phyloP scores from a whole-genome alignment of 2,329 filamentous ascomycete species.

The Stagonosporopsis cucurbitacearum region DNA sequence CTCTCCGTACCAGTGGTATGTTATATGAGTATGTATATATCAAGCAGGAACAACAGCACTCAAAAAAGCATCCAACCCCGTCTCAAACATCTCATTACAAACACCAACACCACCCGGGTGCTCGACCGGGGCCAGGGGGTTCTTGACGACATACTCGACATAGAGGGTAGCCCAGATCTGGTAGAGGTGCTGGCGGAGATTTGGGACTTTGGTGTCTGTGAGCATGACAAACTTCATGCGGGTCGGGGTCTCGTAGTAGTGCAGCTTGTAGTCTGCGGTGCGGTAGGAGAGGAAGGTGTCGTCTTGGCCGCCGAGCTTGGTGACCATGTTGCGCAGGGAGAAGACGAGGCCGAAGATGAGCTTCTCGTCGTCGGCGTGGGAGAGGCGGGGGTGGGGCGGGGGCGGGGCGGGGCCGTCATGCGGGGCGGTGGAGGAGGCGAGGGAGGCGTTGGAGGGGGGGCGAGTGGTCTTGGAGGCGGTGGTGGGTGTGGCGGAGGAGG shows the following conservation, averaged over 20 bases:
- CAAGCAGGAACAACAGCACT: no score
- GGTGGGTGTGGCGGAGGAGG: slow-evolving; percentile 31
- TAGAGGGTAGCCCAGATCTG: slow-evolving; percentile 99
- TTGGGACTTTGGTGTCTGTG: slow-evolving; percentile 86
- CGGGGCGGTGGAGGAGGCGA: slow-evolving; percentile 37
- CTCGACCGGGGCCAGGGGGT: slow-evolving; percentile 66
- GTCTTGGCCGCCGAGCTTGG: slow-evolving; percentile 91
- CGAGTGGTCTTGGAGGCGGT: slow-evolving; percentile 54
- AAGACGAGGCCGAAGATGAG: slow-evolving; percentile 97
- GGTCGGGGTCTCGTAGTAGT: slow-evolving; percentile 98
- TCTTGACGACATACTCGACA: slow-evolving; percentile 85
- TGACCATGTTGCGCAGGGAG: slow-evolving; percentile 93
- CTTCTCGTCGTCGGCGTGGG: slow-evolving; percentile 85
- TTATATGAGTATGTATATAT: no score
- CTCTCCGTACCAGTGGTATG: no score
- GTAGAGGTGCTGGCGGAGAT: slow-evolving; percentile 91
- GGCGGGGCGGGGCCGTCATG: slow-evolving; percentile 40
- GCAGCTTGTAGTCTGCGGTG: slow-evolving; percentile 94
- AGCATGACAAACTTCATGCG: slow-evolving; percentile 97
- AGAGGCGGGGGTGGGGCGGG: slow-evolving; percentile 50
- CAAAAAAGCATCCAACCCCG: slow-evolving; percentile 77
- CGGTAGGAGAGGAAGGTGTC: slow-evolving; percentile 92
- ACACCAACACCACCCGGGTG: slow-evolving; percentile 68
- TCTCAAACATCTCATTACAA: slow-evolving; percentile 69
- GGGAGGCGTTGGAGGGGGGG: slow-evolving; percentile 57